Evolutionary conservation across 768 basidiomycete genomes (phyloP).

Genomic region (Dendrothele bispora): DNA sequence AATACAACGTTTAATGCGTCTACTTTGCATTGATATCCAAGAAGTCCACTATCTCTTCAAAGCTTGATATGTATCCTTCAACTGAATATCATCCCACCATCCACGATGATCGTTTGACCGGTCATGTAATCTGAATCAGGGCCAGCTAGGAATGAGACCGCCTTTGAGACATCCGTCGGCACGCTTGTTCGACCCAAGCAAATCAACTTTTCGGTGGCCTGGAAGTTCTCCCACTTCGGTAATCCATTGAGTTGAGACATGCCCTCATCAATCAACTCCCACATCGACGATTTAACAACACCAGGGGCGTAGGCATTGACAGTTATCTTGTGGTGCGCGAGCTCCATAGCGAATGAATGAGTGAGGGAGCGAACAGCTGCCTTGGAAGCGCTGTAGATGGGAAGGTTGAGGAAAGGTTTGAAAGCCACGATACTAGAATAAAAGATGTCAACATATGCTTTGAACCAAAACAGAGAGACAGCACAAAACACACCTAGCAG

Average conservation of each 20-base stretch:
- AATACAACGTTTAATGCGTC: too few species aligned
- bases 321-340: conserved; percentile 26
- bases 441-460: neutral
- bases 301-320: conserved; percentile 35
- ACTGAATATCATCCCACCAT: conserved; percentile 4
- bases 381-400: conserved; percentile 13
- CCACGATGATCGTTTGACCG: conserved; percentile 18
- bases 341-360: conserved; percentile 21
- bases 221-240: conserved; percentile 7
- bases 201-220: conserved; percentile 3
- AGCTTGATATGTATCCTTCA: neutral
- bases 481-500: conserved; percentile 8
- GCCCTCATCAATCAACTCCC: conserved; percentile 11
- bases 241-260: conserved; percentile 5
- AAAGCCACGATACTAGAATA: conserved; percentile 3
- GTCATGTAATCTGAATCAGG: conserved; percentile 35
- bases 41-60: neutral
- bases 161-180: conserved; percentile 32
- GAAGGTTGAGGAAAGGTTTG: conserved; percentile 4
- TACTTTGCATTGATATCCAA: too few species aligned
- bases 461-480: neutral
- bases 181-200: conserved; percentile 20
- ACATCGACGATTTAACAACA: conserved; percentile 23
- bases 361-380: conserved; percentile 9
- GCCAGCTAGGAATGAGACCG: conserved; percentile 34